Base-by-base conservation (phyloP, 805 yeast species). In the Suhomyces vadensis region DNA sequence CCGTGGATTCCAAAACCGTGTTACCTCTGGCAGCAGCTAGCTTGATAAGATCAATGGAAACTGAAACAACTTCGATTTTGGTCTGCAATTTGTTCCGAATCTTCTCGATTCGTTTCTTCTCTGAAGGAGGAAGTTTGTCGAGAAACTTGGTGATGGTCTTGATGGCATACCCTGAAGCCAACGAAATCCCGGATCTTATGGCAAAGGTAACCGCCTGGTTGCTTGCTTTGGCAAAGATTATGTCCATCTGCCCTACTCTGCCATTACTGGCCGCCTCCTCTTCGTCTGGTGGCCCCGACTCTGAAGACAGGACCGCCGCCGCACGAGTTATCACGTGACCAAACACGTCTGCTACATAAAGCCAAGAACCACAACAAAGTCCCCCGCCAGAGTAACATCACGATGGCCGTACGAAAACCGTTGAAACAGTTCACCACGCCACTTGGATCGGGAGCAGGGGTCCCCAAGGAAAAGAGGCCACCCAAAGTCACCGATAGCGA, bases 181-280 rank as follows among this genome's bases (percentile, higher is more conserved):
- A 52, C 2, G 89, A 81, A 24, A 86, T 77, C 0, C 94, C 89
- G 1, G 91, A 85, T 44, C 85, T 71, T 21, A 86, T 79, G 7
- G 91, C 95, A 64, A 86, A 83, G 2, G 88, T 77, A n/a, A 86
- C 86, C 1, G 87, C 87, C 51, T 85, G 90, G 40, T 79, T 79
- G 23, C 90, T 85, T 2, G 94, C 94, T 63, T 67, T 71, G 23
- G 71, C 64, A 6, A 73, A 57, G 24, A 73, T 64, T 35, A 68
- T 71, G 48, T 73, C 77, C 77, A 73, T 73, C n/a, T n/a, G n/a
- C n/a, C n/a, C n/a, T n/a, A n/a, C n/a, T n/a, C n/a, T n/a, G n/a
- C n/a, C n/a, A n/a, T n/a, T n/a, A n/a, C n/a, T n/a, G n/a, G n/a
- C n/a, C n/a, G n/a, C n/a, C n/a, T n/a, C n/a, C n/a, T n/a, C n/a